Evolutionary conservation across 2,329 filamentous ascomycete genomes (phyloP).

Genomic region (Diaporthe nobilis): DNA sequence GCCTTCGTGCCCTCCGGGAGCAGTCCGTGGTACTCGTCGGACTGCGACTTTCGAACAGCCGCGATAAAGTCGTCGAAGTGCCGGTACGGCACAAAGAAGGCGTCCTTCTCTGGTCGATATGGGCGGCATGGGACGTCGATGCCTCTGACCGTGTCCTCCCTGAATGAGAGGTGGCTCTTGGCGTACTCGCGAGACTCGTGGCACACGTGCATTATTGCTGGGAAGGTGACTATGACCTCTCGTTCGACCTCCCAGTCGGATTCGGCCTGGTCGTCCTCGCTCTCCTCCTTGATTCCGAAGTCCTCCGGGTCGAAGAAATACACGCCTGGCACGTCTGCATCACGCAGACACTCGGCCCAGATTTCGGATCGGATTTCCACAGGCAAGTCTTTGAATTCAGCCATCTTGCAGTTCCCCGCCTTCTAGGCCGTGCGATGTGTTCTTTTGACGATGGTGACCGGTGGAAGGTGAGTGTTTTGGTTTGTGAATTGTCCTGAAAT

Average conservation of each 20-base stretch:
- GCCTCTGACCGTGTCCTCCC: not conserved
- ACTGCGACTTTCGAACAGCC: not conserved
- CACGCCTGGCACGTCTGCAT: conserved; percentile 4
- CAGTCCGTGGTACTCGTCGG: not conserved
- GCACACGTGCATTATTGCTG: conserved; percentile 27
- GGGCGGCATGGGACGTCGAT: conserved; percentile 13
- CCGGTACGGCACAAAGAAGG: conserved; percentile 17
- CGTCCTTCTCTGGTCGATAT: conserved; percentile 9
- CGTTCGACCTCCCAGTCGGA: conserved; percentile 12
- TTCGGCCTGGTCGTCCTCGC: not conserved
- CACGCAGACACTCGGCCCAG: not conserved
- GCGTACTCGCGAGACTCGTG: conserved; percentile 31
- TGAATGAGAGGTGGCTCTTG: conserved; percentile 13
- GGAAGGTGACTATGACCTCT: conserved; percentile 17
- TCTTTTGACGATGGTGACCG: not conserved
- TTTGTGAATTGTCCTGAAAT: not conserved
- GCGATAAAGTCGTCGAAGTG: not conserved
- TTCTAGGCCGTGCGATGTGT: not conserved
- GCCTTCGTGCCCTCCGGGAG: not conserved
- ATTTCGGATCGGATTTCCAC: conserved; percentile 5
- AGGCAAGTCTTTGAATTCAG: conserved; percentile 4
- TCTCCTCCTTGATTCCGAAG: not conserved
- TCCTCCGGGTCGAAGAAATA: conserved; percentile 21
- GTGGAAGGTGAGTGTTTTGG: not conserved
- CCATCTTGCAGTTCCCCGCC: not conserved